Conservation (phyloP, 2,329 filamentous ascomycete genomes). For the Huntiella decipiens region DNA sequence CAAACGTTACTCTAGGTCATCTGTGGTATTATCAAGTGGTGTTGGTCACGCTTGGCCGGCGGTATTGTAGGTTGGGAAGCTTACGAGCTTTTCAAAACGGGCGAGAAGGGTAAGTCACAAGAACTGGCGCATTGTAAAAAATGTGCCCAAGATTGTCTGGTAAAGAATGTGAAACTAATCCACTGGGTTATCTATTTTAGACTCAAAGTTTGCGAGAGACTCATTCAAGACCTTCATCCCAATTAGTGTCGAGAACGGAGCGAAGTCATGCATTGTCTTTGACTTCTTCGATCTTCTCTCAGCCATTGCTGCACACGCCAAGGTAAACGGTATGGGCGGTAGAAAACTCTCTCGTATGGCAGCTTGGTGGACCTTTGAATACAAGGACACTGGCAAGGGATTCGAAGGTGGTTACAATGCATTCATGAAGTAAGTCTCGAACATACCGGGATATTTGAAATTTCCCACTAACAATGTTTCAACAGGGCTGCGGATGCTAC, state of each 20-base stretch:
- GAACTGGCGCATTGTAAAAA: no score
- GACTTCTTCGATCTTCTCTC: constrained; percentile 91
- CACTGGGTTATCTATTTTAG: constrained; percentile 24
- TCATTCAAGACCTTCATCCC: constrained; percentile 95
- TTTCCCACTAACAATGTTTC: constrained; percentile 16
- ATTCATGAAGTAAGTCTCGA: constrained; percentile 41
- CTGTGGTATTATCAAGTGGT: constrained; percentile 92
- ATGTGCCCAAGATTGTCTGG: no score
- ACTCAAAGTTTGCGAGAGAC: constrained; percentile 78
- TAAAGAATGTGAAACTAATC: no score
- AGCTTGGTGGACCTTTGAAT: constrained; percentile 97
- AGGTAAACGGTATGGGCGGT: constrained; percentile 80
- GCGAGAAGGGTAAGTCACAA: constrained; percentile 55
- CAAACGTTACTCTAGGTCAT: constrained; percentile 43
- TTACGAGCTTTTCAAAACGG: constrained; percentile 88
- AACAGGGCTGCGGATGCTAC: constrained; percentile 77
- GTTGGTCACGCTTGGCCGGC: constrained; percentile 79
- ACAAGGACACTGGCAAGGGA: constrained; percentile 66
- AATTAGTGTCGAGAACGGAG: constrained; percentile 72
- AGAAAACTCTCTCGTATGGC: constrained; percentile 88
- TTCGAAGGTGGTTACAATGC: constrained; percentile 88
- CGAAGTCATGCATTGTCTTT: constrained; percentile 75
- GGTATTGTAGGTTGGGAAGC: constrained; percentile 94
- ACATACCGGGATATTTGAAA: not conserved
- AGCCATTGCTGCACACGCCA: constrained; percentile 79